Evolutionary conservation across 805 yeast species (phyloP).

Genomic region (Starmerella bombi): DNA sequence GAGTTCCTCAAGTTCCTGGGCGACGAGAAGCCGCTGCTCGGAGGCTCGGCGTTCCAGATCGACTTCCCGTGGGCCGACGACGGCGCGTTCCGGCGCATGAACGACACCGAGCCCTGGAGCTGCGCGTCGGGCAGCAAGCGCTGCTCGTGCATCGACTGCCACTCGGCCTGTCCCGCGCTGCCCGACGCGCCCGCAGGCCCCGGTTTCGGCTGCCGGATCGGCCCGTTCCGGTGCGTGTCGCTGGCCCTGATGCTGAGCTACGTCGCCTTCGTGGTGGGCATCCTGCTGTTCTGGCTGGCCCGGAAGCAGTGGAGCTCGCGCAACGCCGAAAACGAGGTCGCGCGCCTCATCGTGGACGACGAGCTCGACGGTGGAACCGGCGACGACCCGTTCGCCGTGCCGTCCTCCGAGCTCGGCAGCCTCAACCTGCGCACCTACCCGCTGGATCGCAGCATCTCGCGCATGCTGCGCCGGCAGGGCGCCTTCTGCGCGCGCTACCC

Average conservation of each 20-base stretch:
- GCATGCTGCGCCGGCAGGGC: conserved; percentile 40
- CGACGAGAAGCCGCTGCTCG: conserved; percentile 83
- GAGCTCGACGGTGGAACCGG: conserved; percentile 20
- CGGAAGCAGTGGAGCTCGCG: conserved; percentile 4
- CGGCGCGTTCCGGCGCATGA: conserved; percentile 4
- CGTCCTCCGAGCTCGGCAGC: conserved; percentile 19
- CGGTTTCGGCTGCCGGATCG: conserved; percentile 38
- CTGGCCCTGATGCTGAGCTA: conserved; percentile 42
- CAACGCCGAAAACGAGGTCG: conserved; percentile 8
- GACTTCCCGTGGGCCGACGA: conserved; percentile 44
- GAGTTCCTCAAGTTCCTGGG: conserved; percentile 80
- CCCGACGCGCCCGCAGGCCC: conserved; percentile 32
- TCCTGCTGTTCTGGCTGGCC: conserved; percentile 6
- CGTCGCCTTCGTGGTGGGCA: conserved; percentile 3
- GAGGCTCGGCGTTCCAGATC: conserved; percentile 94
- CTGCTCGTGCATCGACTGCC: conserved; percentile 83
- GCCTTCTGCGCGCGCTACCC: conserved; percentile 52
- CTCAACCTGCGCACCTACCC: conserved; percentile 29
- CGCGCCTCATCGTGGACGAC: conserved; percentile 34
- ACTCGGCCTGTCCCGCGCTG: conserved; percentile 52
- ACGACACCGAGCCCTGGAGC: conserved; percentile 26
- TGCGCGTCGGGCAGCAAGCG: conserved; percentile 48
- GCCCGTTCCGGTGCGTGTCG: conserved; percentile 60
- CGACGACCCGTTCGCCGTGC: conserved; percentile 23
- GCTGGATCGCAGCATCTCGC: conserved; percentile 38